Evolutionary conservation across 345 rosid species (phyloP).

Genomic region (Hibiscus syriacus): DNA sequence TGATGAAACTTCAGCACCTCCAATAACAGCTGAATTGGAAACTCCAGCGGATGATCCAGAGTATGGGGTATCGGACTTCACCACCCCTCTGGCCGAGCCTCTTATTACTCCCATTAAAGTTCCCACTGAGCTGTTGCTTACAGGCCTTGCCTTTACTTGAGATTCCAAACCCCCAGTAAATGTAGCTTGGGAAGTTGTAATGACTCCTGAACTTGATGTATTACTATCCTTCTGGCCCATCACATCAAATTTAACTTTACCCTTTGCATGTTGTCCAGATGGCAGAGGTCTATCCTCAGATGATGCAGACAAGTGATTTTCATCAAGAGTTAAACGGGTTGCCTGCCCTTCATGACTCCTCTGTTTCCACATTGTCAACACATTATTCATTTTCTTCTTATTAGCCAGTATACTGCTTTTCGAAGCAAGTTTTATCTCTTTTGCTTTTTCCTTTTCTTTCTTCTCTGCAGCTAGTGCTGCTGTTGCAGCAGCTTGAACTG

Average conservation of each 20-base stretch:
- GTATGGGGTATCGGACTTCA: constrained; percentile 33
- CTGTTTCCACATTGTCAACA: constrained; percentile 90
- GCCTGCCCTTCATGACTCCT: constrained; percentile 85
- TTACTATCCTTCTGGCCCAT: constrained; percentile 31
- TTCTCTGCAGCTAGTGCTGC: constrained; percentile 97
- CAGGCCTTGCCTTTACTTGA: constrained; percentile 44
- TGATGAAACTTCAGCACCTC: constrained; percentile 25
- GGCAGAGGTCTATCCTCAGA: constrained; percentile 46
- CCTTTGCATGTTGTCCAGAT: constrained; percentile 36
- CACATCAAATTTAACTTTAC: constrained; percentile 49
- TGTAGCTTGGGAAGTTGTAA: constrained; percentile 19
- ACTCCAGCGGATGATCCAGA: constrained; percentile 28
- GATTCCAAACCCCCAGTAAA: constrained; percentile 33
- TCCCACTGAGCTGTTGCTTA: constrained; percentile 62
- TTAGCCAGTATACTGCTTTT: constrained; percentile 82
- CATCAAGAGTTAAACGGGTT: constrained; percentile 54
- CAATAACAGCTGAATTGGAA: constrained; percentile 18
- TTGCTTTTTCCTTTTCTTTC: constrained; percentile 87
- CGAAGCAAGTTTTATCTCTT: constrained; percentile 87
- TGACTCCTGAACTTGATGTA: constrained; percentile 27
- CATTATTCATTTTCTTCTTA: constrained; percentile 95
- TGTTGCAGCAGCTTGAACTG: constrained; percentile 94
- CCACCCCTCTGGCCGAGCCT: constrained; percentile 56
- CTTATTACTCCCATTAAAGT: constrained; percentile 86
- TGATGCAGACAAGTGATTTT: constrained; percentile 33